Percentiles rank a stretch among this genome's conserved stretches.
These are phyloP conservation scores for Tillandsia leiboldiana DNA, from an alignment of 176 grass and related monocot species.

Conservation along the genomic window DNA sequence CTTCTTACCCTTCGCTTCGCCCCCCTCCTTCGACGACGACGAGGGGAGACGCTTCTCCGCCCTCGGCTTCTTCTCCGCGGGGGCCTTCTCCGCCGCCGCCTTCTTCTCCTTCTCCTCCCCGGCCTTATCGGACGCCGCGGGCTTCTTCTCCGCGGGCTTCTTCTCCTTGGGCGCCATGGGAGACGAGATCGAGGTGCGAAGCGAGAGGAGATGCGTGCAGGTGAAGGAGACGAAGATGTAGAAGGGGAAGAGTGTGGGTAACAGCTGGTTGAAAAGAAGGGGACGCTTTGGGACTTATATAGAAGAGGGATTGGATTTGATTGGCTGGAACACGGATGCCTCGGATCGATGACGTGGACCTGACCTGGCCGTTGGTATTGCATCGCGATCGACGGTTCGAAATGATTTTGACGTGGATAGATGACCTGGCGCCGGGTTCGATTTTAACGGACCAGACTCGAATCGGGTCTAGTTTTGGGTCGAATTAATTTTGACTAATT, in stretches of 20 bases:
- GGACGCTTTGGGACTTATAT: not conserved
- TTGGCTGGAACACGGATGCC: not conserved
- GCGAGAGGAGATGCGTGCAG: not conserved
- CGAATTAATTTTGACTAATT: no score
- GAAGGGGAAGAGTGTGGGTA: not conserved
- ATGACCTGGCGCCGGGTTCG: no score
- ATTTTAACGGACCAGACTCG: no score
- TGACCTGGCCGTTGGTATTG: no score
- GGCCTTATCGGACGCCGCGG: conserved; percentile 4
- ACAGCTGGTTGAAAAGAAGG: no score
- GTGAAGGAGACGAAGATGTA: not conserved
- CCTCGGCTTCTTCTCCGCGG: conserved; percentile 48
- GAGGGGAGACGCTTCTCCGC: conserved; percentile 44
- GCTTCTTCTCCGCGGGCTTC: conserved; percentile 33
- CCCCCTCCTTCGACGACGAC: conserved; percentile 35
- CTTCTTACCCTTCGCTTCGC: conserved; percentile 24
- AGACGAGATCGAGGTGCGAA: not conserved
- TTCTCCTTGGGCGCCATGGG: conserved; percentile 52
- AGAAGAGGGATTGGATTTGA: not conserved
- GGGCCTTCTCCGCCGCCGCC: conserved; percentile 19
- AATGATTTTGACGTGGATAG: no score
- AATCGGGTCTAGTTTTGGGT: no score
- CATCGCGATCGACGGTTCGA: no score
- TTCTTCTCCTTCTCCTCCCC: conserved; percentile 29
- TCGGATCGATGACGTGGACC: not conserved